These are phyloP conservation scores for Hypomontagnella monticulosa DNA, from an alignment of 495 filamentous ascomycete genomes.

Conservation along the genomic window DNA sequence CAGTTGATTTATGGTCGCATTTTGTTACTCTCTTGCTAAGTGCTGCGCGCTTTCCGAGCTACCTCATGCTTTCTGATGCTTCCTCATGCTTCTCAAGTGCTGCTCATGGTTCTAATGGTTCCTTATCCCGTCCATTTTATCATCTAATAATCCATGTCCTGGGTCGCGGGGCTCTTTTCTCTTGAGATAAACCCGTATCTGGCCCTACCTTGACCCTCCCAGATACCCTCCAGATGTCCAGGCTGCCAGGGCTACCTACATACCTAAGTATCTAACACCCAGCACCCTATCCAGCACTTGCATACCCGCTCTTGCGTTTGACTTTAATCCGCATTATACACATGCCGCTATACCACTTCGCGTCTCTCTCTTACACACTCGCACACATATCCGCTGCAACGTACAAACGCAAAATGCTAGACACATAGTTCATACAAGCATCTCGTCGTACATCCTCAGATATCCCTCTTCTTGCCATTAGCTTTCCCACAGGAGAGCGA, in stretches of 20 bases:
- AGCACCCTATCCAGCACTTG: slow-evolving; percentile 38
- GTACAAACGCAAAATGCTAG: slow-evolving; percentile 20
- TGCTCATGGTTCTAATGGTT: no score
- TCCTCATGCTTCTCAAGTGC: no score
- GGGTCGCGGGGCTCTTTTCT: slow-evolving; percentile 35
- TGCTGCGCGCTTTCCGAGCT: slow-evolving; percentile 42
- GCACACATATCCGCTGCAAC: slow-evolving; percentile 24
- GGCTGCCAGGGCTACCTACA: no score
- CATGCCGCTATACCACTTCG: slow-evolving; percentile 32
- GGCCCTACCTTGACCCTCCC: slow-evolving; percentile 15
- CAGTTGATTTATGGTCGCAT: slow-evolving; percentile 42
- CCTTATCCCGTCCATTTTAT: slow-evolving; percentile 35
- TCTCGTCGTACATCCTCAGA: background rate
- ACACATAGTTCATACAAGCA: slow-evolving; percentile 13
- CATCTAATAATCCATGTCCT: slow-evolving; percentile 27
- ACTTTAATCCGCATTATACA: slow-evolving; percentile 40
- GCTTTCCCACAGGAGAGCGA: slow-evolving; percentile 23
- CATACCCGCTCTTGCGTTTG: slow-evolving; percentile 46
- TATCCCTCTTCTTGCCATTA: slow-evolving; percentile 2
- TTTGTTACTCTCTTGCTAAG: slow-evolving; percentile 36
- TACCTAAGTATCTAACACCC: no score
- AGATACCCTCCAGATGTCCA: no score
- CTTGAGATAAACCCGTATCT: slow-evolving; percentile 42
- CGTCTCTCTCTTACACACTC: slow-evolving; percentile 1
- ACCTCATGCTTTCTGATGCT: background rate